Percentiles rank a stretch among this genome's conserved stretches.
Evolutionary conservation across 2,329 filamentous ascomycete species (phyloP).

Genomic region (Talaromyces amestolkiae): DNA sequence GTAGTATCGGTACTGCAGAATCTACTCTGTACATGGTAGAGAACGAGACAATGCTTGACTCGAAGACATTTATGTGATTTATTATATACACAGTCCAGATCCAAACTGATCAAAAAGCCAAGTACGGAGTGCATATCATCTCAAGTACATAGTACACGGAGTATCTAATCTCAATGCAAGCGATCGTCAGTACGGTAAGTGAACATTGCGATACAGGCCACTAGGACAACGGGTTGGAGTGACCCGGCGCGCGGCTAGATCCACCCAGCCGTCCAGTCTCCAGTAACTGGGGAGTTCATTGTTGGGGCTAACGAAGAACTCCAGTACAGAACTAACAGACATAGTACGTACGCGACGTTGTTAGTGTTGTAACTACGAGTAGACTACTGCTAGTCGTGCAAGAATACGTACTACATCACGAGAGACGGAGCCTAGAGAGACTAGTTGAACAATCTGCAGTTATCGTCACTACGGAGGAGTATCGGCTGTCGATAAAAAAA

Average conservation of each 20-base stretch:
- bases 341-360: not conserved
- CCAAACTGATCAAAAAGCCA: not conserved
- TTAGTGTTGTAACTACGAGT: not conserved
- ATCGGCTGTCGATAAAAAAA: not conserved
- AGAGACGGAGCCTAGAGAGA: not conserved
- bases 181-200: not conserved
- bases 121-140: not conserved
- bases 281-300: too few species aligned
- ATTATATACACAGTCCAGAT: not conserved
- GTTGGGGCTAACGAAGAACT: too few species aligned
- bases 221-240: not conserved
- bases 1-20: not conserved
- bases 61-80: too few species aligned
- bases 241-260: slow-evolving; percentile 4
- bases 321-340: too few species aligned
- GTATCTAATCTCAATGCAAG: not conserved
- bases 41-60: not conserved
- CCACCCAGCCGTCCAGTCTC: not conserved
- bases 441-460: not conserved
- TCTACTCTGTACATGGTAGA: too few species aligned
- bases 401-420: not conserved
- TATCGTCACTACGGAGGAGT: not conserved
- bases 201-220: not conserved
- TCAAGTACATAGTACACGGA: not conserved
- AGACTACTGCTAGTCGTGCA: too few species aligned